Percentiles rank a stretch among this genome's conserved stretches.
phyloP scores from a whole-genome alignment of 192 early-diverging fungal genomes.

The Backusella tarrabulga region DNA sequence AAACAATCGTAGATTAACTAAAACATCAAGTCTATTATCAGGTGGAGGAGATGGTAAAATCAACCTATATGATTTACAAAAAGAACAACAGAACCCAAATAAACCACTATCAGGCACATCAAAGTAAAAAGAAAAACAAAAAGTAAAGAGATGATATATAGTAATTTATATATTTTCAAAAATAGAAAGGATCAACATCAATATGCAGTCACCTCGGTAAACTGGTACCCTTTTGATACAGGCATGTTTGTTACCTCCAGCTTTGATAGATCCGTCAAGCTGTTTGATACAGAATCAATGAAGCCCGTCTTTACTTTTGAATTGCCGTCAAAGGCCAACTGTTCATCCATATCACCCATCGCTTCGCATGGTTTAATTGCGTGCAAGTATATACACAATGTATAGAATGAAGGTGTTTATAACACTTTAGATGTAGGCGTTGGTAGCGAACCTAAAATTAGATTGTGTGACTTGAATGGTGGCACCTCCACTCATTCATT shows the following conservation, averaged over 20 bases:
- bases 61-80: conserved; percentile 62
- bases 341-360: conserved; percentile 75
- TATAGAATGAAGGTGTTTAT: too few species aligned
- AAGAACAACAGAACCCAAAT: conserved; percentile 16
- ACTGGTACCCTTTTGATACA: conserved; percentile 84
- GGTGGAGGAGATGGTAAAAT: conserved; percentile 61
- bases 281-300: conserved; percentile 83
- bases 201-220: conserved; percentile 64
- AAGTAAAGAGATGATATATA: not conserved
- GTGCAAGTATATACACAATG: conserved; percentile 34
- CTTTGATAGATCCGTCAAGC: conserved; percentile 71
- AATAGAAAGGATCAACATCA: conserved; percentile 52
- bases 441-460: conserved; percentile 61
- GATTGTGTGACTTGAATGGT: conserved; percentile 76
- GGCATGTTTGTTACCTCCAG: conserved; percentile 83
- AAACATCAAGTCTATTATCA: conserved; percentile 50
- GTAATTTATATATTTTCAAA: not conserved
- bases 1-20: not conserved
- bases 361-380: conserved; percentile 77
- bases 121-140: conserved; percentile 22
- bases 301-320: conserved; percentile 67
- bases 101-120: conserved; percentile 29
- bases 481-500: conserved; percentile 57
- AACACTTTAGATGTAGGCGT: conserved; percentile 39
- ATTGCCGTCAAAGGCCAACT: conserved; percentile 64